Evolutionary conservation across 257 asterid genomes (phyloP).

Genomic region (Parsonsia alboflavescens): DNA sequence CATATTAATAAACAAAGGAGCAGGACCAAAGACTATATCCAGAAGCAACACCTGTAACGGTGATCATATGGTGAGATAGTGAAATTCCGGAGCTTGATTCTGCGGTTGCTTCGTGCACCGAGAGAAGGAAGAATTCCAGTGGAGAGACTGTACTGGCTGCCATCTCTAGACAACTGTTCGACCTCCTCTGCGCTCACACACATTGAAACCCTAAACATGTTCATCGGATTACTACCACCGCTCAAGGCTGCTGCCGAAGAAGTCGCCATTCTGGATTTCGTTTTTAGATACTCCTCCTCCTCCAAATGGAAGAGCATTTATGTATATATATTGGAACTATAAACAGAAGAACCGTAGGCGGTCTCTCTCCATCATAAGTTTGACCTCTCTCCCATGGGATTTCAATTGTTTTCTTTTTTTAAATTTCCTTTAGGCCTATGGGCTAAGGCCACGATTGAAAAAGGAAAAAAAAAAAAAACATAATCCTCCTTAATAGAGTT

Average conservation of each 20-base stretch:
- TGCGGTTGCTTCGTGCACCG: slow-evolving; percentile 45
- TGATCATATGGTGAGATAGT: slow-evolving; percentile 41
- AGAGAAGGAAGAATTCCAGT: slow-evolving; percentile 56
- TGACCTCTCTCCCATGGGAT: not conserved
- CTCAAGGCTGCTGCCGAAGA: slow-evolving; percentile 21
- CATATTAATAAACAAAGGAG: not conserved
- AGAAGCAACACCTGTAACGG: slow-evolving; percentile 29
- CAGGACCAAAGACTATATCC: not conserved
- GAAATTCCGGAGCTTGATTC: slow-evolving; percentile 35
- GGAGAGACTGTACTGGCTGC: slow-evolving; percentile 42
- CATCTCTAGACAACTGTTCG: slow-evolving; percentile 40
- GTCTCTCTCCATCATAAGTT: not conserved
- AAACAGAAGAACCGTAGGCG: not conserved
- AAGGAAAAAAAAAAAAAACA: too few species aligned
- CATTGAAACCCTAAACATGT: slow-evolving; percentile 36
- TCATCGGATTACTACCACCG: not conserved
- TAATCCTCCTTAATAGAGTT: too few species aligned
- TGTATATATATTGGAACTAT: not conserved
- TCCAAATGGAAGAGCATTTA: not conserved
- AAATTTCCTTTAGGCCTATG: too few species aligned
- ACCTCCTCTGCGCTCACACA: slow-evolving; percentile 41
- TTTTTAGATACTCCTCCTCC: not conserved
- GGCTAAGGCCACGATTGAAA: too few species aligned
- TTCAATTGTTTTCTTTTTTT: not conserved
- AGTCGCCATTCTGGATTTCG: not conserved